These are phyloP conservation scores for Pueraria montana DNA, from an alignment of 306 rosid species.

Conservation along the genomic window DNA sequence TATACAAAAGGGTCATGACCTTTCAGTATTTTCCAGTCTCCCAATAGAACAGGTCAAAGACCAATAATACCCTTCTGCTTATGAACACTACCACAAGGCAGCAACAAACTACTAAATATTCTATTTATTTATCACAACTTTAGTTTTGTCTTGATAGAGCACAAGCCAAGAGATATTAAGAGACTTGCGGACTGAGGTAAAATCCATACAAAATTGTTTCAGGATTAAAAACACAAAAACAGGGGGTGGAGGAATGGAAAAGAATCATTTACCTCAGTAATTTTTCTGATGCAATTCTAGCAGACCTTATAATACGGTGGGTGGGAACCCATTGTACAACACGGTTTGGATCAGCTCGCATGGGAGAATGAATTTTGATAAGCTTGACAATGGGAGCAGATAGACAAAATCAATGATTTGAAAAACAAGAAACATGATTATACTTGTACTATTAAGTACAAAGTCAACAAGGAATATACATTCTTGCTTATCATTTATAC, in stretches of 20 bases:
- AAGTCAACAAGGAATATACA: not conserved
- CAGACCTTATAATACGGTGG: slow-evolving; percentile 62
- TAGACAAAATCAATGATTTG: slow-evolving; percentile 32
- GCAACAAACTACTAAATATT: slow-evolving; percentile 24
- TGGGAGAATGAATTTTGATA: slow-evolving; percentile 94
- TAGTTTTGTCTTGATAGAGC: slow-evolving; percentile 24
- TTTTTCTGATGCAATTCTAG: slow-evolving; percentile 91
- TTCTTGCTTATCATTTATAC: slow-evolving; percentile 11
- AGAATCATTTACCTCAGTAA: slow-evolving; percentile 63
- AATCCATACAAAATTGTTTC: not conserved
- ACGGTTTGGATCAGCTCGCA: slow-evolving; percentile 92
- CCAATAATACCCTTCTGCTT: slow-evolving; percentile 12
- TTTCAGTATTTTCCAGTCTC: slow-evolving; percentile 4
- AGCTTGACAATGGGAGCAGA: slow-evolving; percentile 67
- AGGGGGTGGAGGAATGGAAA: not conserved
- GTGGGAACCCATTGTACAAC: slow-evolving; percentile 86
- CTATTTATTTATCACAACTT: slow-evolving; percentile 26
- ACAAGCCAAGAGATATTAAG: slow-evolving; percentile 28
- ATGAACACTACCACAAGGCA: slow-evolving; percentile 31
- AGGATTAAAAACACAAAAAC: not conserved
- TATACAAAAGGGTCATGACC: slow-evolving; percentile 19
- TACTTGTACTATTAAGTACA: slow-evolving; percentile 31
- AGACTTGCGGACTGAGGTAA: not conserved
- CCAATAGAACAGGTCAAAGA: slow-evolving; percentile 32
- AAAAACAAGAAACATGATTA: slow-evolving; percentile 16